Conservation (phyloP, 306 rosid species). For the Gastrolobium villosum region DNA sequence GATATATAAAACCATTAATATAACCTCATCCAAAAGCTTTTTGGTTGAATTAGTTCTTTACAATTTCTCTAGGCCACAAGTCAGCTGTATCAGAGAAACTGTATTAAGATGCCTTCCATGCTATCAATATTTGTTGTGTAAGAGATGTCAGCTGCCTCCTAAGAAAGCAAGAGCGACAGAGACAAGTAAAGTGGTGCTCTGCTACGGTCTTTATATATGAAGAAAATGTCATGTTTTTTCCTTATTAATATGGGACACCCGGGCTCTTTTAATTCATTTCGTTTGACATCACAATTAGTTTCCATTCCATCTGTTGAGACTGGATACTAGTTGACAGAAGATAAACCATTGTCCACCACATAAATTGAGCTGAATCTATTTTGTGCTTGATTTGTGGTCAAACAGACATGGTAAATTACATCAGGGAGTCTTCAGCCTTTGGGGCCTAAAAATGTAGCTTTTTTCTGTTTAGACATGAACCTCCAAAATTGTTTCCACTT, state of each 20-base stretch:
- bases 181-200: not conserved
- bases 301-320: not conserved
- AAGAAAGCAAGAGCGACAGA: constrained; percentile 7
- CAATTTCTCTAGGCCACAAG: constrained; percentile 35
- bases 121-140: constrained; percentile 31
- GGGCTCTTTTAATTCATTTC: constrained; percentile 1
- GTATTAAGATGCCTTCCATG: not conserved
- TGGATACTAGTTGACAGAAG: constrained; percentile 26
- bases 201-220: constrained; percentile 31
- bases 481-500: constrained; percentile 32
- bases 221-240: not conserved
- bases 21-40: too few species aligned
- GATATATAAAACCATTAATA: too few species aligned
- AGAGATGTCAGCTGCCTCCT: constrained; percentile 14
- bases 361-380: constrained; percentile 23
- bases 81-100: constrained; percentile 34
- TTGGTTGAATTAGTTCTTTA: too few species aligned
- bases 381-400: constrained; percentile 10
- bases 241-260: not conserved
- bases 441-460: not conserved
- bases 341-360: constrained; percentile 18
- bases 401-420: constrained; percentile 20
- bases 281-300: not conserved
- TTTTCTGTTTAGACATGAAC: constrained; percentile 29
- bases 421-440: not conserved